Evolutionary conservation across 768 basidiomycete species (phyloP).

Genomic region (Boletus bicolor): DNA sequence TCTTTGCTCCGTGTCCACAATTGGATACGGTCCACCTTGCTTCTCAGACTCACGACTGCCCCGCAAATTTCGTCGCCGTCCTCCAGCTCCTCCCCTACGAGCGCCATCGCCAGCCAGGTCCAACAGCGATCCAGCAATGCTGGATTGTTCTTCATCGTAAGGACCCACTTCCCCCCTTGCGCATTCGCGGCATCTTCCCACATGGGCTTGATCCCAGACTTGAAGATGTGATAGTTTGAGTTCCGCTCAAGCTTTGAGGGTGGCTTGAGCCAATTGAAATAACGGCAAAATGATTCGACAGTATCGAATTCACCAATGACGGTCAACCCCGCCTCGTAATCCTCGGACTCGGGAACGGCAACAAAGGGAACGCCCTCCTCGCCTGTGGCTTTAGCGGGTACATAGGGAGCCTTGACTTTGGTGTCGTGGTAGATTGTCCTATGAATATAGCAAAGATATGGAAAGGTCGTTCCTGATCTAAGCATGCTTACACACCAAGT

Average conservation of each 20-base stretch:
- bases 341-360: conserved; percentile 49
- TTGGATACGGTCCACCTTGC: conserved; percentile 88
- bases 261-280: conserved; percentile 92
- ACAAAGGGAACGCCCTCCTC: conserved; percentile 31
- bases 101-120: conserved; percentile 87
- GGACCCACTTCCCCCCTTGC: conserved; percentile 93
- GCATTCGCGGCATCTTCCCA: conserved; percentile 92
- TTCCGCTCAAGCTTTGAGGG: conserved; percentile 86
- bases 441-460: neutral
- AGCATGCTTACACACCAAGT: conserved; percentile 36
- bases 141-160: conserved; percentile 76
- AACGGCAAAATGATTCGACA: conserved; percentile 85
- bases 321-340: conserved; percentile 84
- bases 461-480: neutral
- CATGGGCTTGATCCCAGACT: conserved; percentile 95
- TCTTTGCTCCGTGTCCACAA: conserved; percentile 87
- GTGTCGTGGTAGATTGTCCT: conserved; percentile 43
- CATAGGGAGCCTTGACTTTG: conserved; percentile 27
- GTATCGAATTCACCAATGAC: conserved; percentile 79
- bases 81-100: conserved; percentile 73
- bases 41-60: conserved; percentile 82
- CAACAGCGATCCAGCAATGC: conserved; percentile 79
- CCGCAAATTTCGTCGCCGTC: conserved; percentile 76
- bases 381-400: conserved; percentile 3
- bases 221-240: conserved; percentile 95